Evolutionary conservation across 768 basidiomycete species (phyloP).

Genomic region (Hebeloma cylindrosporum): DNA sequence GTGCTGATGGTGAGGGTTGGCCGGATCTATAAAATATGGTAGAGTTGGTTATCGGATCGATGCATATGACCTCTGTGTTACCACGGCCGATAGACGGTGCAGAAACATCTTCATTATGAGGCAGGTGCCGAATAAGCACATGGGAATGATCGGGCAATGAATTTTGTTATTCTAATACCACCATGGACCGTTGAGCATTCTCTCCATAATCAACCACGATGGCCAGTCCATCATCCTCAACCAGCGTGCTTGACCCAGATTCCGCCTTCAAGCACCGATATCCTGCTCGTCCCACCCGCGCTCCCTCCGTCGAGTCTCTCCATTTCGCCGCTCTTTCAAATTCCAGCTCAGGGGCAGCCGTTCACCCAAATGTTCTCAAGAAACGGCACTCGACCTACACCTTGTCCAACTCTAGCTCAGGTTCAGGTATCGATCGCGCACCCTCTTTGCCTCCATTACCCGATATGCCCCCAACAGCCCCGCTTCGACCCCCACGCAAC

Average conservation of each 20-base stretch:
- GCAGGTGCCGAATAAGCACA: no score
- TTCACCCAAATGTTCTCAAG: constrained; percentile 20
- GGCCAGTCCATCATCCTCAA: no score
- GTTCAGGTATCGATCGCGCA: constrained; percentile 3
- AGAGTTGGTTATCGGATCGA: no score
- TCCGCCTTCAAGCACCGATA: not conserved
- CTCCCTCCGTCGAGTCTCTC: constrained; percentile 23
- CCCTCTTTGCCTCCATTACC: constrained; percentile 10
- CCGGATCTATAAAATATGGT: no score
- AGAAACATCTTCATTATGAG: no score
- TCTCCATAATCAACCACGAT: no score
- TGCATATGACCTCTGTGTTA: no score
- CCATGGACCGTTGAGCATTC: no score
- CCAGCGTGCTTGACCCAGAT: constrained; percentile 4
- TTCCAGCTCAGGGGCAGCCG: not conserved
- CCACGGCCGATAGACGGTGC: no score
- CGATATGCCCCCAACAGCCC: constrained; percentile 19
- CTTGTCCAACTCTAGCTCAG: constrained; percentile 7
- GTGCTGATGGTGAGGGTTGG: no score
- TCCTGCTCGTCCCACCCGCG: constrained; percentile 9
- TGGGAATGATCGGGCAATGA: no score
- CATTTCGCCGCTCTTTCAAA: constrained; percentile 5
- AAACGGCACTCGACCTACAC: constrained; percentile 35
- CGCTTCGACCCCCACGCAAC: constrained; percentile 34
- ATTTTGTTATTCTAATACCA: no score